Percentiles rank a stretch among this genome's conserved stretches.
Conservation (phyloP, 2,329 filamentous ascomycete species). For the Aspergillus melleus region DNA sequence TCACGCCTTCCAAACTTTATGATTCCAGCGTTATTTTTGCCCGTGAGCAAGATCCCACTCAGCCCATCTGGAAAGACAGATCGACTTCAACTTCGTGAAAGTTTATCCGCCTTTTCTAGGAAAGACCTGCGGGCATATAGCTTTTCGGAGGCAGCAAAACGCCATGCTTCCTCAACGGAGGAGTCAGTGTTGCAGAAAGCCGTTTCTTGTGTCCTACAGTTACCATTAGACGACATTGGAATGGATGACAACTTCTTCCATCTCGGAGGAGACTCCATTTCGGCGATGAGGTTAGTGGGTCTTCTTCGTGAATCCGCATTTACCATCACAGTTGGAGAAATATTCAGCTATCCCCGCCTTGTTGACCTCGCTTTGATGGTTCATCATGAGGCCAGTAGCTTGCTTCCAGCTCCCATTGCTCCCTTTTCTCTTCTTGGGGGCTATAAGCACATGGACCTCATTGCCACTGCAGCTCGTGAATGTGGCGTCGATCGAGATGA, state of each 20-base stretch:
- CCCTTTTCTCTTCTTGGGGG: slow-evolving; percentile 5
- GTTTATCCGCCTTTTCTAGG: not conserved
- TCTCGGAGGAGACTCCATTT: slow-evolving; percentile 7
- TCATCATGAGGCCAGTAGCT: not conserved
- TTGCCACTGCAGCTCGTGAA: not conserved
- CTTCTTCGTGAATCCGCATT: slow-evolving; percentile 36
- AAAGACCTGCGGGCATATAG: not conserved
- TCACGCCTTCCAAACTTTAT: not conserved
- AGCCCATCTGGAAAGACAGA: not conserved
- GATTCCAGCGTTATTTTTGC: not conserved
- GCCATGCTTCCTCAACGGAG: not conserved
- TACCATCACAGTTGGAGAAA: slow-evolving; percentile 43
- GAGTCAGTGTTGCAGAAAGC: not conserved
- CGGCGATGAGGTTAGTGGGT: slow-evolving; percentile 40
- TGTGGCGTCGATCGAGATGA: not conserved
- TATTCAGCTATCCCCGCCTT: slow-evolving; percentile 39
- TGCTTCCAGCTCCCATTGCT: not conserved
- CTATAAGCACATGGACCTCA: not conserved
- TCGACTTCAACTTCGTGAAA: not conserved
- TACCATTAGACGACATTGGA: not conserved
- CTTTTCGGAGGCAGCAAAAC: not conserved
- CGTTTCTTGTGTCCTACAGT: not conserved
- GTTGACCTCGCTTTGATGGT: slow-evolving; percentile 2
- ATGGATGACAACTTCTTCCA: slow-evolving; percentile 1
- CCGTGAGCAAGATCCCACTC: not conserved